Conservation (phyloP, 2,329 filamentous ascomycete species). For the Ploettnerulaceae sp. region DNA sequence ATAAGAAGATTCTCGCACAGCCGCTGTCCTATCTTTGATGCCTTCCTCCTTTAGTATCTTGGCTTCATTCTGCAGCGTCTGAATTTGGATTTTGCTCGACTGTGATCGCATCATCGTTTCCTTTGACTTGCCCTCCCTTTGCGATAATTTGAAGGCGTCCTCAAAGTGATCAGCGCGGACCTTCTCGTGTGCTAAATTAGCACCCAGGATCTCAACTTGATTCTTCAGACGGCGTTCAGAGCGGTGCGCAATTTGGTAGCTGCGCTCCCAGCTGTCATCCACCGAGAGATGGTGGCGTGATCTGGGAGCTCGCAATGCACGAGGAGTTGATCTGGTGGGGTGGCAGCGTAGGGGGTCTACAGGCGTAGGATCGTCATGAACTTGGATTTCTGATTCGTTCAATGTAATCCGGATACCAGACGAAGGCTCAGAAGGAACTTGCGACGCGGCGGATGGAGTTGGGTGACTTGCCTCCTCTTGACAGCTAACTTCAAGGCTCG, state of each 20-base stretch:
- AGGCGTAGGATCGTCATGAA: too few species aligned
- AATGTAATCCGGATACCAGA: too few species aligned
- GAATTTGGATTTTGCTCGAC: not conserved
- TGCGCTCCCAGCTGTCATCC: not conserved
- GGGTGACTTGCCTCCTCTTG: not conserved
- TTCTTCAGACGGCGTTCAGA: not conserved
- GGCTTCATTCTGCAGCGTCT: not conserved
- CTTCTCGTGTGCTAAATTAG: not conserved
- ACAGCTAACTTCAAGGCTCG: too few species aligned
- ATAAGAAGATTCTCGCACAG: not conserved
- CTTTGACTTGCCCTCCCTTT: not conserved
- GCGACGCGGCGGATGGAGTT: not conserved
- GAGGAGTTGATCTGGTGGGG: not conserved
- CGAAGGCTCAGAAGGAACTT: too few species aligned
- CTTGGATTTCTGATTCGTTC: too few species aligned
- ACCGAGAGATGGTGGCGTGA: not conserved
- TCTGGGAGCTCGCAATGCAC: not conserved
- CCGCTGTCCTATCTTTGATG: not conserved
- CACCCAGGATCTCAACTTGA: not conserved
- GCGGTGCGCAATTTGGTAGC: not conserved
- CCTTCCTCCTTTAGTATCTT: not conserved
- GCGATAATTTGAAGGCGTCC: not conserved
- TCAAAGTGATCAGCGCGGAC: not conserved
- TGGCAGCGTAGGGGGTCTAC: not conserved
- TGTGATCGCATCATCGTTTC: not conserved